A percentile compares a stretch with the other conserved stretches of the same genome.
These are phyloP conservation scores for Gossypium gossypioides DNA, from an alignment of 441 rosid species.

Conservation along the genomic window DNA sequence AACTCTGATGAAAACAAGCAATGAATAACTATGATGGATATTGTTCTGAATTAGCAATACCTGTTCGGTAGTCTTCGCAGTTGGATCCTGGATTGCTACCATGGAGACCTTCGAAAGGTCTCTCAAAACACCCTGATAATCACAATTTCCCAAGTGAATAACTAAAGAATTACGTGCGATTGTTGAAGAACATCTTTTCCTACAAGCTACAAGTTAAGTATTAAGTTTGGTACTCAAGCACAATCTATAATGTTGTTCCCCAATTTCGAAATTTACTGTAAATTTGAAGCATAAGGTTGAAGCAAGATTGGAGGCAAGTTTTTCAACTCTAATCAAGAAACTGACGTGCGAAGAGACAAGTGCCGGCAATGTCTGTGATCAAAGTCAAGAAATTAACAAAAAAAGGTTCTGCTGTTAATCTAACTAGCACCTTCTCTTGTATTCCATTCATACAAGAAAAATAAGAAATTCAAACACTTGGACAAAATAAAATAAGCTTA, in stretches of 20 bases:
- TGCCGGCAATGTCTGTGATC: too few relatives aligned
- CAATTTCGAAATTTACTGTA: background rate
- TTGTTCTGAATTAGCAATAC: constrained; percentile 8
- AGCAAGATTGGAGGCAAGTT: background rate
- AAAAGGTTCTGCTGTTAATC: too few relatives aligned
- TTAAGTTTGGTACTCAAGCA: background rate
- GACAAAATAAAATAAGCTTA: background rate
- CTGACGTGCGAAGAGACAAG: background rate
- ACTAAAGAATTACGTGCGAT: background rate
- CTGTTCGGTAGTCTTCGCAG: constrained; percentile 26
- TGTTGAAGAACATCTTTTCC: background rate
- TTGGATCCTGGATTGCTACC: constrained; percentile 18
- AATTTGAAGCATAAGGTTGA: background rate
- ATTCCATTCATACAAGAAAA: too few relatives aligned
- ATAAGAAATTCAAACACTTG: too few relatives aligned
- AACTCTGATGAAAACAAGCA: background rate
- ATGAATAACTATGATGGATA: background rate
- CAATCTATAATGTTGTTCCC: background rate
- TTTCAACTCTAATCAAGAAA: background rate
- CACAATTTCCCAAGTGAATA: constrained; percentile 7
- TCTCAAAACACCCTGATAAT: constrained; percentile 33
- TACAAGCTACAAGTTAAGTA: background rate
- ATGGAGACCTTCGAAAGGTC: constrained; percentile 26
- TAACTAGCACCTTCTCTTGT: too few relatives aligned
- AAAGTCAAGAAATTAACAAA: too few relatives aligned